These are phyloP conservation scores for Sugiyamaella qingdaonensis DNA, from an alignment of 805 yeast species.

Conservation along the genomic window DNA sequence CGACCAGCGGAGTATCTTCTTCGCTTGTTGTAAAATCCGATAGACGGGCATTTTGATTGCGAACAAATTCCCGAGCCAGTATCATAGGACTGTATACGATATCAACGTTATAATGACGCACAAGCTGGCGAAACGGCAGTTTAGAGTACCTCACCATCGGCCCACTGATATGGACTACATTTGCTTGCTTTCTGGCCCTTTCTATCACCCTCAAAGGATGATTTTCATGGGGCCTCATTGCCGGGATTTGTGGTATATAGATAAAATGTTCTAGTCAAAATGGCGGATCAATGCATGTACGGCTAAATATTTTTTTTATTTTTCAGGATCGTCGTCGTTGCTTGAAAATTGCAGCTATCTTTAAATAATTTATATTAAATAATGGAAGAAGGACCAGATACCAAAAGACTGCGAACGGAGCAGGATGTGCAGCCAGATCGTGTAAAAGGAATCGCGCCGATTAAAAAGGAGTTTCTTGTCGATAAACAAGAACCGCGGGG, in stretches of 20 bases:
- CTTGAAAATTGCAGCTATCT: not conserved
- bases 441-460: slow-evolving; percentile 65
- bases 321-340: not conserved
- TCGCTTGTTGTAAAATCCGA: slow-evolving; percentile 82
- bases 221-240: slow-evolving; percentile 40
- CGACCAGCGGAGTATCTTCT: slow-evolving; percentile 66
- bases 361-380: not conserved
- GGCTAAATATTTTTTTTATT: not conserved
- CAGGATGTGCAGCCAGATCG: slow-evolving; percentile 18
- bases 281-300: not conserved
- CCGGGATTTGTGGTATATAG: not conserved
- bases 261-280: not conserved
- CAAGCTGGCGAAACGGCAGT: slow-evolving; percentile 80
- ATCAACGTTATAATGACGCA: slow-evolving; percentile 69
- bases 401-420: slow-evolving; percentile 26
- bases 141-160: slow-evolving; percentile 98
- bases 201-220: slow-evolving; percentile 52
- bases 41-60: slow-evolving; percentile 73
- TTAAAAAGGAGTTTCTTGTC: slow-evolving; percentile 67
- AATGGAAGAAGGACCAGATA: slow-evolving; percentile 20
- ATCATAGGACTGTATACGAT: slow-evolving; percentile 96
- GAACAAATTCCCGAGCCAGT: slow-evolving; percentile 87
- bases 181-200: slow-evolving; percentile 42
- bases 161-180: slow-evolving; percentile 70
- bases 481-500: slow-evolving; percentile 16